Percentiles rank a stretch among this genome's conserved stretches.
phyloP scores from a whole-genome alignment of 768 basidiomycete genomes.

The Pisolithus albus region DNA sequence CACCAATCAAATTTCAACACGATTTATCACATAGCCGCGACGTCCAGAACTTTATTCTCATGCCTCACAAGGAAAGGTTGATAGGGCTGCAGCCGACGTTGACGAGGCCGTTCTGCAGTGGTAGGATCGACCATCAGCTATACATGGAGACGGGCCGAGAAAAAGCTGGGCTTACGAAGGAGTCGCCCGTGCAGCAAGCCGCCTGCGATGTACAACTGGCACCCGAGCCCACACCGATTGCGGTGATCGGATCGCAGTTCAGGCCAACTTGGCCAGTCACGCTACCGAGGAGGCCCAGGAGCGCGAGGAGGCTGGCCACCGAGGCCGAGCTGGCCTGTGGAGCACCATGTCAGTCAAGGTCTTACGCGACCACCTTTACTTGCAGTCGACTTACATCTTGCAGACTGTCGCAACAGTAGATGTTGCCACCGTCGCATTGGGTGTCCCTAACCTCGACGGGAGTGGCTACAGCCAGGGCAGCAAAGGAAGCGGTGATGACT shows the following conservation, averaged over 20 bases:
- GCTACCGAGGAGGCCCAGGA: conserved; percentile 17
- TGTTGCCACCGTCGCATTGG: conserved; percentile 22
- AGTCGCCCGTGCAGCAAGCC: not conserved
- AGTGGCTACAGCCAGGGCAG: not conserved
- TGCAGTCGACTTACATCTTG: not conserved
- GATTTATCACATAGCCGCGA: too few species aligned
- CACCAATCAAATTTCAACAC: too few species aligned
- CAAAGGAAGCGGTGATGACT: not conserved
- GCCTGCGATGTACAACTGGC: conserved; percentile 1
- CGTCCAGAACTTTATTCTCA: not conserved
- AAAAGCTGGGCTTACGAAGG: not conserved
- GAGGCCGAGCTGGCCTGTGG: conserved; percentile 6
- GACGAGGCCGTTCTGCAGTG: not conserved
- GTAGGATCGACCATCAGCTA: not conserved
- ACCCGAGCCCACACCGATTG: conserved; percentile 17
- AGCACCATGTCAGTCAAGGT: not conserved
- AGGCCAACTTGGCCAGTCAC: conserved; percentile 16
- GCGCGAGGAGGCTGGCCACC: conserved; percentile 1
- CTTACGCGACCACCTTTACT: too few species aligned
- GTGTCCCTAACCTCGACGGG: not conserved
- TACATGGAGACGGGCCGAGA: too few species aligned
- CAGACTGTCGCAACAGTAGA: conserved; percentile 24
- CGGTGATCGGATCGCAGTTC: conserved; percentile 18
- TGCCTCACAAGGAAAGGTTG: not conserved
- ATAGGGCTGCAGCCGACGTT: not conserved